Base-by-base conservation (phyloP, 257 asterid species). In the Nicotiana attenuata region DNA sequence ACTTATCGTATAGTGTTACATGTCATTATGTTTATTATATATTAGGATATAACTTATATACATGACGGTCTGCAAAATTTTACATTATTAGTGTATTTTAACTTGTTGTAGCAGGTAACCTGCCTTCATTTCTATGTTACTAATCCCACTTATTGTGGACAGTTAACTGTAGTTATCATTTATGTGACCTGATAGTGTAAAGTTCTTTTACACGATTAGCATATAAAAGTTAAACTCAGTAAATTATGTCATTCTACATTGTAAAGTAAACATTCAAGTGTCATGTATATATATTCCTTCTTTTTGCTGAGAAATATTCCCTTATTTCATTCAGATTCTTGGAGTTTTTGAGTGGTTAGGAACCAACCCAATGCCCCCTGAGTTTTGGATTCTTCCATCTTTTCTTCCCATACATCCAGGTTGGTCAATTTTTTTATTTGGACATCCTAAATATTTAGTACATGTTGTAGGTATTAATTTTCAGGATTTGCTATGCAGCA, bases 341-440 rank as follows among this genome's bases (percentile, higher is more conserved):
- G 97, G 97, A 85, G 83, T 91, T 5, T 91, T 82, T 77, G 96
- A 90, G 1, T 93, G 96, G 96, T 80, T 90, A 7, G 97, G 97
- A 75, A 89, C 89, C 86, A 93, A 93, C 47, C 96, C 97, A 2
- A 90, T 93, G 94, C 94, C 97, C 6, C 97, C 97, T 20, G 97
- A 93, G 10, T 91, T 93, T 76, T 93, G 96, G 97, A 85, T 93
- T n/a, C 91, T 93, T 84, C 97, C 96, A 0, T 86, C 92, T 28
- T 90, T 88, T 84, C 91, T 91, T 35, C 96, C 97, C 1, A 87
- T 91, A 91, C 97, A 91, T 88, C 97, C 96, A 77, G 97, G 97
- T 91, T 55, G 56, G 82, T 65, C 26, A 35, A 65, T 63, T 31
- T 17, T 11, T n/a, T 20, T 13, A 16, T 38, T 28, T 38, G 0